Percentiles rank a stretch among this genome's conserved stretches.
phyloP scores from a whole-genome alignment of 208 protist genomes.

The Acanthamoeba lenticulata region DNA sequence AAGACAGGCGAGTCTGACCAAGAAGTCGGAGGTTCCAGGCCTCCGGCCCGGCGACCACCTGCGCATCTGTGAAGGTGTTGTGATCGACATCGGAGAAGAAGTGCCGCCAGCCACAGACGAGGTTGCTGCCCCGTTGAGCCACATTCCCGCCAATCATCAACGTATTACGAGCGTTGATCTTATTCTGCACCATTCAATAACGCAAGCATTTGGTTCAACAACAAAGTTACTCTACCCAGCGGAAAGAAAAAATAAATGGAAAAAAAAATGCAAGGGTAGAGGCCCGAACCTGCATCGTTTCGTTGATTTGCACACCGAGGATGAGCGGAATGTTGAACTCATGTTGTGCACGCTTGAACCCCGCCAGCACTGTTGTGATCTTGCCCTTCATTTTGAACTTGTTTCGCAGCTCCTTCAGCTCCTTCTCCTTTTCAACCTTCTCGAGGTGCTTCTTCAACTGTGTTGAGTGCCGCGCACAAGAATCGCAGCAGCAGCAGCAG shows the following conservation, averaged over 20 bases:
- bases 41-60: slow-evolving; percentile 35
- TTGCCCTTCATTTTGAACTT: slow-evolving; percentile 60
- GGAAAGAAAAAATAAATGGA: too few relatives aligned
- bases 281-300: background rate
- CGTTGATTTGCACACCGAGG: slow-evolving; percentile 55
- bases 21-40: background rate
- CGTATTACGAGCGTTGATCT: background rate
- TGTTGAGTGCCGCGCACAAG: background rate
- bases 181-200: background rate
- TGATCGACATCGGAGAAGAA: slow-evolving; percentile 1
- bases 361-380: background rate
- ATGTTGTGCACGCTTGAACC: background rate
- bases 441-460: slow-evolving; percentile 62
- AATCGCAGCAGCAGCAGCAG: too few relatives aligned
- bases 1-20: background rate
- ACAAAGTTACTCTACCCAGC: too few relatives aligned
- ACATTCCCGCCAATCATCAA: background rate
- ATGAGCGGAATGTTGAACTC: slow-evolving; percentile 38
- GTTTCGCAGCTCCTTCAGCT: background rate
- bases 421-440: slow-evolving; percentile 50
- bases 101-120: background rate
- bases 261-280: too few relatives aligned
- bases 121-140: background rate
- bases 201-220: background rate
- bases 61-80: slow-evolving; percentile 15